Evolutionary conservation across 768 basidiomycete species (phyloP).

Genomic region (Cystofilobasidium macerans): DNA sequence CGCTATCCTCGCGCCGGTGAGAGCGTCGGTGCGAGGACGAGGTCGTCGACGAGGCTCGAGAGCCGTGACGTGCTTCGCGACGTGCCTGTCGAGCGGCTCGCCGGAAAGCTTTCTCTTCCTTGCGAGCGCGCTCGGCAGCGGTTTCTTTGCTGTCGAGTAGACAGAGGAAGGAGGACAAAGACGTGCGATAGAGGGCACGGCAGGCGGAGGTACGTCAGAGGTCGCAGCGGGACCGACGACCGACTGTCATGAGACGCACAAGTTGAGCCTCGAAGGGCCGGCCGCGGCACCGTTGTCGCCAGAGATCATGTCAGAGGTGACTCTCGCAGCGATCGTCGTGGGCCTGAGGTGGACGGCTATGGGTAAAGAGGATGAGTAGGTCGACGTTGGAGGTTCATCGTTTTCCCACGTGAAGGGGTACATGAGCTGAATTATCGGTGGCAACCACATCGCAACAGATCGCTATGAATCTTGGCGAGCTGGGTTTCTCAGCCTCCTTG

Average conservation of each 20-base stretch:
- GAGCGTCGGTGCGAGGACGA: constrained; percentile 9
- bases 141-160: constrained; percentile 8
- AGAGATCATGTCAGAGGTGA: background rate
- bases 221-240: background rate
- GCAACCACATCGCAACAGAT: no score
- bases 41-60: background rate
- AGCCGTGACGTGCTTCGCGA: constrained; percentile 1
- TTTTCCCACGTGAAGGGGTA: no score
- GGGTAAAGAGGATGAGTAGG: no score
- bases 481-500: no score
- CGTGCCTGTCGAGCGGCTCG: constrained; percentile 13
- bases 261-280: background rate
- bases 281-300: background rate
- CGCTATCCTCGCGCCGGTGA: no score
- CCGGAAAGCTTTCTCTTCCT: constrained; percentile 12
- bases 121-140: background rate
- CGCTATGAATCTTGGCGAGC: no score
- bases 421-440: no score
- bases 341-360: background rate
- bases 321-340: background rate
- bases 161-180: background rate
- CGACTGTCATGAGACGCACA: background rate
- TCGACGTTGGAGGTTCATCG: no score
- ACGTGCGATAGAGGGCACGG: background rate
- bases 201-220: background rate